Conservation (phyloP, 371 early-diverging fungal genomes). For the Mortierella polycephala region DNA sequence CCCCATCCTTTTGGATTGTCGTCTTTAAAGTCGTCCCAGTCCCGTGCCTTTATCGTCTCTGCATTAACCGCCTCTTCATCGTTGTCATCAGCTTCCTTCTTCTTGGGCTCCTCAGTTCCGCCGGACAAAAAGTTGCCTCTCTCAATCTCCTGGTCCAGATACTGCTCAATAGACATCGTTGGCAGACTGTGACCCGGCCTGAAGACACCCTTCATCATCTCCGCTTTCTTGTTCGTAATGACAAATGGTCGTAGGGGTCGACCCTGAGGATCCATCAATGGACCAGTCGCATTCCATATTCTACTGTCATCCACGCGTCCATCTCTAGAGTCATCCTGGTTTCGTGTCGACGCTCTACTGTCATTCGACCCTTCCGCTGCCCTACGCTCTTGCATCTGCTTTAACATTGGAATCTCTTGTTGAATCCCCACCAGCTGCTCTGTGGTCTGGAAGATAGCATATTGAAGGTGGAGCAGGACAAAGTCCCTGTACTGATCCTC, state of each 20-base stretch:
- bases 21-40: slow-evolving; percentile 95
- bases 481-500: slow-evolving; percentile 77
- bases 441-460: slow-evolving; percentile 69
- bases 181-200: slow-evolving; percentile 89
- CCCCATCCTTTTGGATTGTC: slow-evolving; percentile 93
- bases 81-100: slow-evolving; percentile 79
- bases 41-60: slow-evolving; percentile 83
- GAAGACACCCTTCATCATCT: slow-evolving; percentile 85
- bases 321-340: slow-evolving; percentile 26
- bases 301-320: slow-evolving; percentile 24
- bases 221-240: slow-evolving; percentile 81
- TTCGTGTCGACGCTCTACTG: slow-evolving; percentile 40
- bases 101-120: slow-evolving; percentile 75
- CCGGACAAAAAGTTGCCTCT: slow-evolving; percentile 89
- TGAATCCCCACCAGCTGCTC: slow-evolving; percentile 72
- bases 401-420: slow-evolving; percentile 80
- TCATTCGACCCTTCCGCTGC: slow-evolving; percentile 52
- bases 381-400: slow-evolving; percentile 64
- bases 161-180: slow-evolving; percentile 97
- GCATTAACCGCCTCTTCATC: slow-evolving; percentile 85
- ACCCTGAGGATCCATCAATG: slow-evolving; percentile 43
- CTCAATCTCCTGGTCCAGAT: slow-evolving; percentile 85
- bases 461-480: slow-evolving; percentile 67
- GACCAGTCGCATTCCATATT: slow-evolving; percentile 48
- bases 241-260: slow-evolving; percentile 88